phyloP scores from a whole-genome alignment of 1,139 yeast species.

The Scheffersomyces segobiensis region DNA sequence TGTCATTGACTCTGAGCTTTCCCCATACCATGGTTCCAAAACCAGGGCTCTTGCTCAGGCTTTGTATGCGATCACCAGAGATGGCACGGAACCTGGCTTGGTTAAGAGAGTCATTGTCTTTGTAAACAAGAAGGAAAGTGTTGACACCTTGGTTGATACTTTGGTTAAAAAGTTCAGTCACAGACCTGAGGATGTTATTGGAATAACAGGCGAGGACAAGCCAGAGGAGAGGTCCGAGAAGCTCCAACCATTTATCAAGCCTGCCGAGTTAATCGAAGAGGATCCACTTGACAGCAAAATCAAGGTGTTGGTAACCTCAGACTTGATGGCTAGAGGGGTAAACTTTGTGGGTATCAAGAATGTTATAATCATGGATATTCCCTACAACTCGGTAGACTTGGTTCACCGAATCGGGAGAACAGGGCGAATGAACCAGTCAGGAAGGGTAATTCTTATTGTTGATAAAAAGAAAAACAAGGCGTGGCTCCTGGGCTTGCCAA shows the following conservation, averaged over 20 bases:
- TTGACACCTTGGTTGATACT: conserved; percentile 55
- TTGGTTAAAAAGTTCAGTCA: conserved; percentile 58
- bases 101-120: conserved; percentile 85
- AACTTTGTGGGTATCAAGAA: conserved; percentile 83
- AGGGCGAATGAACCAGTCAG: conserved; percentile 87
- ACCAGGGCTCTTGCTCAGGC: conserved; percentile 85
- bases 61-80: conserved; percentile 79
- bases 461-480: conserved; percentile 66
- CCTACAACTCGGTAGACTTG: conserved; percentile 79
- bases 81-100: conserved; percentile 74
- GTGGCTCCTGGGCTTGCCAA: conserved; percentile 85
- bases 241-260: conserved; percentile 61
- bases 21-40: conserved; percentile 84
- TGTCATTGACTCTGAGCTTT: conserved; percentile 69
- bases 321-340: conserved; percentile 84
- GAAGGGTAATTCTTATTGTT: conserved; percentile 76
- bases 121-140: conserved; percentile 74
- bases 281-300: conserved; percentile 29
- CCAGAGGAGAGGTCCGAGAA: conserved; percentile 57
- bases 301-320: conserved; percentile 85
- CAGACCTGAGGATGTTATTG: conserved; percentile 44
- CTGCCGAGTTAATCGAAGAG: conserved; percentile 46
- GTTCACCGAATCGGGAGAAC: conserved; percentile 94
- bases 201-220: conserved; percentile 65
- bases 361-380: conserved; percentile 82